Base-by-base conservation (phyloP, 208 protist genomes). In the Herpetomonas muscarum region DNA sequence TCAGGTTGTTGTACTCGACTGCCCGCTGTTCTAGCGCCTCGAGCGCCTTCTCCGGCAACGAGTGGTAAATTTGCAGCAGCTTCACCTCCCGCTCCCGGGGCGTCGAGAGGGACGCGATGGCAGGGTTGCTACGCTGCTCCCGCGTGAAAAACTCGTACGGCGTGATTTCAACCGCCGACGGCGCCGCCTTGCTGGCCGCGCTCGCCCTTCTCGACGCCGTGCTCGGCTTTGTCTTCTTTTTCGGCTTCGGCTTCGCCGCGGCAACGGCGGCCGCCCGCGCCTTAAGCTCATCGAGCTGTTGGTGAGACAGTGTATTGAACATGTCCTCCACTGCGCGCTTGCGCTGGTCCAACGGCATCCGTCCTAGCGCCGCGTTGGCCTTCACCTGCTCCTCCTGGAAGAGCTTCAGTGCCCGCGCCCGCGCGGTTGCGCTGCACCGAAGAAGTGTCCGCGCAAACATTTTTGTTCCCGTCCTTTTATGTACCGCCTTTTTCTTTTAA, bases 51-150 rank as follows among this genome's bases (percentile, higher is more conserved):
- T 79, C 72, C 0, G 85, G 85, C 2, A 92, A 67, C 10, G 67
- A 76, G 25, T 87, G 66, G 61, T 76, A 92, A 37, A 92, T 85
- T n/a, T 70, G 60, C 31, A 86, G 70, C 9, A 92, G 46, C 29
- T 70, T 68, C 24, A 61, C 49, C 64, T 88, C 78, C 9, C 66
- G 72, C 15, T 85, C 74, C n/a, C 70, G 51, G 9, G 74, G 75
- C 30, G 59, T 80, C 28, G 31, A n/a, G 19, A 79, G 41, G 15
- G 67, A 52, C 2, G 61, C 28, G 32, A 92, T 59, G 22, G 85
- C 73, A 1, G 80, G 85, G 67, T 86, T 92, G 9, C 53, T 49
- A 12, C 47, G 17, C 50, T 92, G 85, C 39, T 92, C 74, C 45
- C 58, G 66, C 21, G 67, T 69, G 36, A 92, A 92, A 17, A 81